Conservation (phyloP, 768 basidiomycete species). For the Infundibulicybe gibba region DNA sequence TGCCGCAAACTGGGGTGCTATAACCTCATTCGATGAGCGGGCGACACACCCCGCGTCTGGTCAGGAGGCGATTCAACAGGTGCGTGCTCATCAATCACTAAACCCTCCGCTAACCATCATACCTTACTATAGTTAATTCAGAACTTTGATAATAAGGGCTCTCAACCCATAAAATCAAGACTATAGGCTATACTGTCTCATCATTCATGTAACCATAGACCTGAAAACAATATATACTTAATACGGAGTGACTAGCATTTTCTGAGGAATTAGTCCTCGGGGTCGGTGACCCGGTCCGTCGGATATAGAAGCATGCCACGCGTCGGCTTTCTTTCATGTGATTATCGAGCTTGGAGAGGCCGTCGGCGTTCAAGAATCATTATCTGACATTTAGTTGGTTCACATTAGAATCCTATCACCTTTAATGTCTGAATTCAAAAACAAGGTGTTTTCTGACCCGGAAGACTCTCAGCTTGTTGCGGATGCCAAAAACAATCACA, state of each 20-base stretch:
- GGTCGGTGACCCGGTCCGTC: no score
- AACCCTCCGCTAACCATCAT: neutral
- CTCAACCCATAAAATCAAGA: constrained; percentile 42
- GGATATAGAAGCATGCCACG: no score
- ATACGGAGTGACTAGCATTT: no score
- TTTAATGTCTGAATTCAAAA: constrained; percentile 36
- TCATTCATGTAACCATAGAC: neutral
- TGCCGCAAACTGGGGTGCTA: constrained; percentile 71
- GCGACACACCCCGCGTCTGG: constrained; percentile 75
- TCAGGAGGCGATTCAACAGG: constrained; percentile 75
- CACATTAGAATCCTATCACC: no score
- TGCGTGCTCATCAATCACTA: constrained; percentile 22
- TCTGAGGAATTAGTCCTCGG: no score
- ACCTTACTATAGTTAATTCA: constrained; percentile 32
- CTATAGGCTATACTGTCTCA: constrained; percentile 28
- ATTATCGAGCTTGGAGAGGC: no score
- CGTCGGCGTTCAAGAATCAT: no score
- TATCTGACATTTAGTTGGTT: no score
- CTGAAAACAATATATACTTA: neutral
- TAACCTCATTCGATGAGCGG: constrained; percentile 42
- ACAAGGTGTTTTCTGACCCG: constrained; percentile 59
- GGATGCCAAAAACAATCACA: constrained; percentile 67
- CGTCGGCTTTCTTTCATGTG: no score
- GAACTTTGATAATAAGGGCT: constrained; percentile 48
- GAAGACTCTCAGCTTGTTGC: constrained; percentile 83